Conservation (phyloP, 2,329 filamentous ascomycete species). For the Arthrobotrys sinensis region DNA sequence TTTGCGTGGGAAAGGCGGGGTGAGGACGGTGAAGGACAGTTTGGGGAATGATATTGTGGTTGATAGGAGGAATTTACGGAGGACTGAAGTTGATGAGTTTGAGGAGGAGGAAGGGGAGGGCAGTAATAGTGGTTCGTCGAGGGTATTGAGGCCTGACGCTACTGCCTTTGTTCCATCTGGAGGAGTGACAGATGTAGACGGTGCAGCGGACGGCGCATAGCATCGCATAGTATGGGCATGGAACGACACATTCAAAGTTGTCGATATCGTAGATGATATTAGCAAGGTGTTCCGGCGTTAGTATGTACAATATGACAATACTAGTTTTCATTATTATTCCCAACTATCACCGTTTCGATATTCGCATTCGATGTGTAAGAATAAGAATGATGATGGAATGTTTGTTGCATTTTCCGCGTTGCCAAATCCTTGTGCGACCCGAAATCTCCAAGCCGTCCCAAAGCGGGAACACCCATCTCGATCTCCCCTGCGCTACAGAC, state of each 20-base stretch:
- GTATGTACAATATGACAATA: too few relatives aligned
- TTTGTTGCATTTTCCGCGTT: slow-evolving; percentile 47
- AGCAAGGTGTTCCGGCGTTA: too few relatives aligned
- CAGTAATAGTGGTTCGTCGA: not conserved
- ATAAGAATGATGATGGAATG: too few relatives aligned
- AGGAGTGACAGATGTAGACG: not conserved
- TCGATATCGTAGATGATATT: too few relatives aligned
- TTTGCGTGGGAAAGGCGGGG: not conserved
- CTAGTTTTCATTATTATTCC: too few relatives aligned
- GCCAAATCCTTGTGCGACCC: slow-evolving; percentile 23
- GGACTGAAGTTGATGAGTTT: slow-evolving; percentile 4
- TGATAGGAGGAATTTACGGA: slow-evolving; percentile 7
- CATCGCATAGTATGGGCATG: too few relatives aligned
- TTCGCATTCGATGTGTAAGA: too few relatives aligned
- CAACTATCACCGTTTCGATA: too few relatives aligned
- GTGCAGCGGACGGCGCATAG: not conserved
- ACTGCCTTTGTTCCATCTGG: slow-evolving; percentile 36
- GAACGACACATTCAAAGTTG: too few relatives aligned
- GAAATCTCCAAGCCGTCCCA: not conserved
- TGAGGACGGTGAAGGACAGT: slow-evolving; percentile 38
- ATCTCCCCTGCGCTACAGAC: not conserved
- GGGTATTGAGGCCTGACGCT: slow-evolving; percentile 38
- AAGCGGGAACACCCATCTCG: not conserved
- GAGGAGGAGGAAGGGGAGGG: not conserved
- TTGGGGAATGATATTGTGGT: slow-evolving; percentile 48